These are phyloP conservation scores for Rosellinia necatrix DNA, from an alignment of 2,329 filamentous ascomycete genomes.

Conservation along the genomic window DNA sequence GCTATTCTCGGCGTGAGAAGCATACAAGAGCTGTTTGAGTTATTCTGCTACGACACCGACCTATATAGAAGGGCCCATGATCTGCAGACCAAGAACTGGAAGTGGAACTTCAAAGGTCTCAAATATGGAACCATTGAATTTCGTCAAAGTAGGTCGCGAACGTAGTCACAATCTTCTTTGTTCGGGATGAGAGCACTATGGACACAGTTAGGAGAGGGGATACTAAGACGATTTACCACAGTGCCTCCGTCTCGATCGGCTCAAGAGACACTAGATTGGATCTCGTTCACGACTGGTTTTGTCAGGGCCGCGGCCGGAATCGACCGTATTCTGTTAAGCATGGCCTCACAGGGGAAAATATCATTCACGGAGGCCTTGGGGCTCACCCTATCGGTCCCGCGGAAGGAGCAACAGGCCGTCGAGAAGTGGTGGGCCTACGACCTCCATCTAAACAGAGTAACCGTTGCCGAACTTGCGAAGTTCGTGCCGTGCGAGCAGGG, in stretches of 20 bases:
- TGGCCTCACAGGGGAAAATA: not conserved
- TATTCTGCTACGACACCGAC: conserved; percentile 15
- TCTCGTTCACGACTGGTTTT: conserved; percentile 9
- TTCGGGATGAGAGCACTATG: not conserved
- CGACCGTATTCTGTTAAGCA: not conserved
- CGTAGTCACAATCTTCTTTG: not conserved
- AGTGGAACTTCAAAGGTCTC: conserved; percentile 23
- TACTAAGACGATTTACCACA: not conserved
- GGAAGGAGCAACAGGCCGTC: not conserved
- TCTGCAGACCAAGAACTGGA: conserved; percentile 1
- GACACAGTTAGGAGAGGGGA: not conserved
- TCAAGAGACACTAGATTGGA: conserved; percentile 11
- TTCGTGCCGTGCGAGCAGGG: not conserved
- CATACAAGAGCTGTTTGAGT: not conserved
- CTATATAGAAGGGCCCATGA: not conserved
- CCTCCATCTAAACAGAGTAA: not conserved
- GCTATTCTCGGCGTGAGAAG: not conserved
- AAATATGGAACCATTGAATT: conserved; percentile 20
- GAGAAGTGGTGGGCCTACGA: not conserved
- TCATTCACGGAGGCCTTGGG: conserved; percentile 9
- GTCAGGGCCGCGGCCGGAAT: not conserved
- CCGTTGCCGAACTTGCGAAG: not conserved
- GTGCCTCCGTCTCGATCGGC: conserved; percentile 10
- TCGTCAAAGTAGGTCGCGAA: conserved; percentile 19
- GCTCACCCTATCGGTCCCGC: not conserved